Base-by-base conservation (phyloP, 2,329 filamentous ascomycete genomes). In the Capronia epimyces region DNA sequence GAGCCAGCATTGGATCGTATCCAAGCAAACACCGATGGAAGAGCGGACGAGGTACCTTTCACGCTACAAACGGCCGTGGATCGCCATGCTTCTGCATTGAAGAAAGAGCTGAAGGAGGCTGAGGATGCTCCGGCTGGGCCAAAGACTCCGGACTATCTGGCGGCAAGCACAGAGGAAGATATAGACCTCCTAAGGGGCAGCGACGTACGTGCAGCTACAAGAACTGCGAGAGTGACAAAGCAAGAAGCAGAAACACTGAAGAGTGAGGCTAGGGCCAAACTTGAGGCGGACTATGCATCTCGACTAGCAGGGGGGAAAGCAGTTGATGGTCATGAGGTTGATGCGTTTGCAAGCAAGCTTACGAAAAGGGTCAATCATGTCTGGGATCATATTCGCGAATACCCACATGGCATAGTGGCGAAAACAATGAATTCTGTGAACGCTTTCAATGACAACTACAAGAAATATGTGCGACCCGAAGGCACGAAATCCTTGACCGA, bases 161-260 rank as follows among this genome's bases (percentile, higher is more conserved):
- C 18, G 1, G 15, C 22, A 15, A 32, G 34, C 41, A 46, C 39
- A 40, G 27, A 52, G 22, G 62, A 66, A 31, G 63, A 66, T 46
- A 50, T 70, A 22, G 63, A 68, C 29, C 49, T 62, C n/a, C 55
- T 70, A 34, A 59, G 62, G 32, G 64, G 67, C 2, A 67, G 62
- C 46, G 68, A 70, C 55, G 65, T 70, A 16, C 64, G 67, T 41
- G 63, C 65, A 10, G 55, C 61, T 18, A 68, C 64, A 47, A 57
- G 59, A 42, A 24, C 50, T 41, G 27, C 58, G 10, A 58, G 55
- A 25, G 52, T 50, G 9, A 55, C 60, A n/a, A 59, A 57, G 24
- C 58, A 56, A 15, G 53, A 62, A 5, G 27, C 54, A 3, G 60
- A 62, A 8, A 43, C 48, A 3, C 50, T 57, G 25, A 60, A 59